Percentiles rank a stretch among this genome's conserved stretches.
Conservation (phyloP, 495 filamentous ascomycete species). For the Annulohypoxylon maeteangense region DNA sequence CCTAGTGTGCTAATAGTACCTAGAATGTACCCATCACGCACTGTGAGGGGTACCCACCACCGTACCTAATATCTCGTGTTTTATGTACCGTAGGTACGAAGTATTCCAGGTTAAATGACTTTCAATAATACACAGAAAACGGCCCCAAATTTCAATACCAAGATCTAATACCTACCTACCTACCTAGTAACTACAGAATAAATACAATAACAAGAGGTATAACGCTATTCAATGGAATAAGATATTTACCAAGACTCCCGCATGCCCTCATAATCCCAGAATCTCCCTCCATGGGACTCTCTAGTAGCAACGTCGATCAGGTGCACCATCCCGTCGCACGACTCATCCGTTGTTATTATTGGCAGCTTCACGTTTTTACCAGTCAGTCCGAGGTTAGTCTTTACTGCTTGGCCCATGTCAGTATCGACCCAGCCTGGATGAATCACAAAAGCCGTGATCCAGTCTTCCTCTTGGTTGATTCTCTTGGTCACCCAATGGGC, state of each 20-base stretch:
- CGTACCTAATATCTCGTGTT: no score
- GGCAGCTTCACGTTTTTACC: constrained; percentile 1
- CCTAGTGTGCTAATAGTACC: no score
- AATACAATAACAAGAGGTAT: neutral
- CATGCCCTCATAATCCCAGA: constrained; percentile 42
- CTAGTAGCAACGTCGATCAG: constrained; percentile 48
- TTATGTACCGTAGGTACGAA: no score
- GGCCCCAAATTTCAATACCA: no score
- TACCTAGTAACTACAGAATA: no score
- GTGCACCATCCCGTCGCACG: constrained; percentile 43
- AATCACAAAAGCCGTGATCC: constrained; percentile 51
- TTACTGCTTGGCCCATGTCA: constrained; percentile 3
- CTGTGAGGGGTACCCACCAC: no score
- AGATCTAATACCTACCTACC: no score
- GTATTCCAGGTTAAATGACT: no score
- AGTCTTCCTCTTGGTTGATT: constrained; percentile 53
- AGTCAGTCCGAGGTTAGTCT: neutral
- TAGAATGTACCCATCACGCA: no score
- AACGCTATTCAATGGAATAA: neutral
- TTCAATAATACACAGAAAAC: no score
- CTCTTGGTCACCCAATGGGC: constrained; percentile 53
- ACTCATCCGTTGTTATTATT: constrained; percentile 44
- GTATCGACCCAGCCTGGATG: constrained; percentile 42
- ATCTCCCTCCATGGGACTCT: constrained; percentile 47
- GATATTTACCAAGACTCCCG: constrained; percentile 24